These are phyloP conservation scores for Candida chilensis DNA, from an alignment of 805 yeast species.

Conservation along the genomic window DNA sequence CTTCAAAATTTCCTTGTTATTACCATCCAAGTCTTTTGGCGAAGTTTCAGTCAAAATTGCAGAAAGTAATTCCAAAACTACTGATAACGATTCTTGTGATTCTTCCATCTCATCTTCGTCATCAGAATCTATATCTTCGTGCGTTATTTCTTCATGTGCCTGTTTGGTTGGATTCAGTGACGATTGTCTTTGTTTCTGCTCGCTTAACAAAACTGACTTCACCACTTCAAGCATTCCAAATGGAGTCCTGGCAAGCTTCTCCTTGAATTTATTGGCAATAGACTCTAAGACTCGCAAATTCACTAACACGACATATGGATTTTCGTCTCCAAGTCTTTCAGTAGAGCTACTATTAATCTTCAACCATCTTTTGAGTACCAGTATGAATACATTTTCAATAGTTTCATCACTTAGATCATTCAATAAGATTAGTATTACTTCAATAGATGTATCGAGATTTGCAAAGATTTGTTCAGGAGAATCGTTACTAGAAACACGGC, in stretches of 20 bases:
- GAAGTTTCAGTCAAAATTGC: constrained; percentile 22
- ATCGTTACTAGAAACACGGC: constrained; percentile 13
- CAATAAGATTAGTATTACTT: constrained; percentile 31
- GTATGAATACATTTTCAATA: constrained; percentile 37
- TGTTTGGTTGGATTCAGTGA: constrained; percentile 2
- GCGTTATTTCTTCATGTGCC: constrained; percentile 6
- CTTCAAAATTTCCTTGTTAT: constrained; percentile 4
- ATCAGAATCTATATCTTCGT: constrained; percentile 24
- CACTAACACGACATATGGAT: constrained; percentile 46
- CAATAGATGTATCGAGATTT: constrained; percentile 33
- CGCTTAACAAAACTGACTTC: constrained; percentile 22
- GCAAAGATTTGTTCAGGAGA: constrained; percentile 25
- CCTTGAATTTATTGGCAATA: constrained; percentile 48
- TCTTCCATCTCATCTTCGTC: constrained; percentile 20
- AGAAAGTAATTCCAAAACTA: constrained; percentile 24
- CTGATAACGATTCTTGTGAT: constrained; percentile 16
- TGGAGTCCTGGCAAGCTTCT: constrained; percentile 46
- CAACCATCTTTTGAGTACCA: constrained; percentile 56
- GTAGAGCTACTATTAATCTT: too few species aligned
- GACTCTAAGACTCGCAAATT: constrained; percentile 60
- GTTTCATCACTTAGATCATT: constrained; percentile 37
- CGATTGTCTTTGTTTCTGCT: background rate
- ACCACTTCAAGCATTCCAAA: constrained; percentile 45
- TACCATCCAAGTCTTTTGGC: constrained; percentile 13
- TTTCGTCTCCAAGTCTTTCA: constrained; percentile 12